Conservation (phyloP, 768 basidiomycete genomes). For the Lactarius evosmus region DNA sequence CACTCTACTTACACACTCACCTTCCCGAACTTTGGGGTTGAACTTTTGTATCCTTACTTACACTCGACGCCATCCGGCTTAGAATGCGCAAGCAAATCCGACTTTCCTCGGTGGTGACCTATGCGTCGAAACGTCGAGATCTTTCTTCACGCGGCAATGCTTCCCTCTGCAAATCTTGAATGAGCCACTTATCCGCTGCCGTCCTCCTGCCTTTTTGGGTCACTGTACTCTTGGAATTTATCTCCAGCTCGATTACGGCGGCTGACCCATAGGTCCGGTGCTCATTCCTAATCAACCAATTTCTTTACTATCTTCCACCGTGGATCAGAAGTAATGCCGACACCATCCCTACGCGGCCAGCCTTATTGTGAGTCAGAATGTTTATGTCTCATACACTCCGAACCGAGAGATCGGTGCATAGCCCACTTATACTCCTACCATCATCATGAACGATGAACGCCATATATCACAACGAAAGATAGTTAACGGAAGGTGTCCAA, state of each 20-base stretch:
- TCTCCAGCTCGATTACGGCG: neutral
- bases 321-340: constrained; percentile 1
- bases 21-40: too few relatives aligned
- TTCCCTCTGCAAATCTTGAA: neutral
- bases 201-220: constrained; percentile 1
- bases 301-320: neutral
- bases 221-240: neutral
- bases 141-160: neutral
- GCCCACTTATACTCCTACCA: neutral
- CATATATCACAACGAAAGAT: neutral
- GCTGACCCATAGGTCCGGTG: neutral
- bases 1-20: too few relatives aligned
- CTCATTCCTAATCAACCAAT: neutral
- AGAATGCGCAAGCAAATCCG: neutral
- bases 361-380: neutral
- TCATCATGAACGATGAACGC: neutral
- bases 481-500: neutral
- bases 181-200: neutral
- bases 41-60: constrained; percentile 3
- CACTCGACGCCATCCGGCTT: neutral
- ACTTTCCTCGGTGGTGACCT: too few relatives aligned
- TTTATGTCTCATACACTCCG: neutral
- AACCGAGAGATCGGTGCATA: neutral
- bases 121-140: too few relatives aligned
- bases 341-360: neutral